A percentile compares a stretch with the other conserved stretches of the same genome.
phyloP scores from a whole-genome alignment of 2,329 filamentous ascomycete genomes.

The Aspergillus ochraceoroseus region DNA sequence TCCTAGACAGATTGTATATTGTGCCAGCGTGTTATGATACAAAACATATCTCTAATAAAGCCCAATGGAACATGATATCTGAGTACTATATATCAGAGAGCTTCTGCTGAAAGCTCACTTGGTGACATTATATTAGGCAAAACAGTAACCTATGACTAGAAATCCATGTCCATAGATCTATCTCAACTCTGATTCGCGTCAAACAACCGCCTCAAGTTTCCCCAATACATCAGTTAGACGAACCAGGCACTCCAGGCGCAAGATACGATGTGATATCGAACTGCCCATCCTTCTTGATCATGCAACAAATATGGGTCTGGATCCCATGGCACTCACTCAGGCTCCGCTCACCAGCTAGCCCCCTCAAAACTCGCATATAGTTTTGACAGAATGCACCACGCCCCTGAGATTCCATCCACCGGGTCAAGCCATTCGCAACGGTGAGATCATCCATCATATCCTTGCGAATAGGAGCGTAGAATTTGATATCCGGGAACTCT shows the following conservation, averaged over 20 bases:
- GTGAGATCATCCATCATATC: not conserved
- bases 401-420: not conserved
- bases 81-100: too few relatives aligned
- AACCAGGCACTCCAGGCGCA: not conserved
- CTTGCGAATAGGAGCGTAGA: not conserved
- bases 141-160: too few relatives aligned
- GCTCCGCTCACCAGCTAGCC: not conserved
- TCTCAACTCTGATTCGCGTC: too few relatives aligned
- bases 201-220: too few relatives aligned
- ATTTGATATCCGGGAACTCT: not conserved
- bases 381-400: not conserved
- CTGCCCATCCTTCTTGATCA: not conserved
- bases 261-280: conserved; percentile 2
- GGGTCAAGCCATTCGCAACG: not conserved
- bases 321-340: not conserved
- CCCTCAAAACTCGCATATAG: not conserved
- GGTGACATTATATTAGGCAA: too few relatives aligned
- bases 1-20: too few relatives aligned
- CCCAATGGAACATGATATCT: too few relatives aligned
- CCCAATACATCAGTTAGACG: too few relatives aligned
- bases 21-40: too few relatives aligned
- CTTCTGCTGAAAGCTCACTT: too few relatives aligned
- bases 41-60: too few relatives aligned
- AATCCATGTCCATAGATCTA: too few relatives aligned
- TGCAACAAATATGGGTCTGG: conserved; percentile 1